A percentile compares a stretch with the other conserved stretches of the same genome.
Evolutionary conservation across 768 basidiomycete genomes (phyloP).

Genomic region (Mycena amicta): DNA sequence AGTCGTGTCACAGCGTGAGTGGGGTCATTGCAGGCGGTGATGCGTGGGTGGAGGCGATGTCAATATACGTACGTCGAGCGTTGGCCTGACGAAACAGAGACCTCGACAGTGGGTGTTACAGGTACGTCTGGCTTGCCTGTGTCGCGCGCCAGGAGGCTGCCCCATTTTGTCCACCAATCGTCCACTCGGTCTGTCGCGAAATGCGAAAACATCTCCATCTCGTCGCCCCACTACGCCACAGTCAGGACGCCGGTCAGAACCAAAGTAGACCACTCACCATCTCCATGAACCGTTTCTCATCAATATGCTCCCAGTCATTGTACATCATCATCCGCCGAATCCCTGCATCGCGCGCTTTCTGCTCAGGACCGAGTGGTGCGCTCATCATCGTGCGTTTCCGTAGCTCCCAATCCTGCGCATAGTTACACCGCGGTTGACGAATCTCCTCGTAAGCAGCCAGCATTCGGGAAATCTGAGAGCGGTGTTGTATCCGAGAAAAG

Average conservation of each 20-base stretch:
- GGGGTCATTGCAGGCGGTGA: neutral
- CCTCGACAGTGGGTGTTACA: slow-evolving; percentile 21
- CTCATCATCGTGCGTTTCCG: slow-evolving; percentile 48
- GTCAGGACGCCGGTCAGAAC: neutral
- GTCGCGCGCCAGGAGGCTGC: slow-evolving; percentile 31
- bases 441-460: slow-evolving; percentile 61
- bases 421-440: slow-evolving; percentile 51
- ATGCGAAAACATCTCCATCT: slow-evolving; percentile 51
- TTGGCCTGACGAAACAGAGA: slow-evolving; percentile 21
- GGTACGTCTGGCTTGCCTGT: slow-evolving; percentile 20
- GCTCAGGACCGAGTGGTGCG: slow-evolving; percentile 44
- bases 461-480: slow-evolving; percentile 52
- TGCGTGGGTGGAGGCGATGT: neutral
- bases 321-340: slow-evolving; percentile 38
- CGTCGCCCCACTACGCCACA: slow-evolving; percentile 45
- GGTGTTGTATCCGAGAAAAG: slow-evolving; percentile 53
- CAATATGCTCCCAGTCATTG: slow-evolving; percentile 43
- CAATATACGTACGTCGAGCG: neutral
- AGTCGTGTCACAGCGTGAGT: neutral
- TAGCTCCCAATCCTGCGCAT: slow-evolving; percentile 48
- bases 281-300: slow-evolving; percentile 45
- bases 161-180: slow-evolving; percentile 65
- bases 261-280: slow-evolving; percentile 25
- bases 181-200: slow-evolving; percentile 59
- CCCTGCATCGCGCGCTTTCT: slow-evolving; percentile 46